Evolutionary conservation across 2,329 filamentous ascomycete species (phyloP).

Genomic region (Trichoderma hamatum): DNA sequence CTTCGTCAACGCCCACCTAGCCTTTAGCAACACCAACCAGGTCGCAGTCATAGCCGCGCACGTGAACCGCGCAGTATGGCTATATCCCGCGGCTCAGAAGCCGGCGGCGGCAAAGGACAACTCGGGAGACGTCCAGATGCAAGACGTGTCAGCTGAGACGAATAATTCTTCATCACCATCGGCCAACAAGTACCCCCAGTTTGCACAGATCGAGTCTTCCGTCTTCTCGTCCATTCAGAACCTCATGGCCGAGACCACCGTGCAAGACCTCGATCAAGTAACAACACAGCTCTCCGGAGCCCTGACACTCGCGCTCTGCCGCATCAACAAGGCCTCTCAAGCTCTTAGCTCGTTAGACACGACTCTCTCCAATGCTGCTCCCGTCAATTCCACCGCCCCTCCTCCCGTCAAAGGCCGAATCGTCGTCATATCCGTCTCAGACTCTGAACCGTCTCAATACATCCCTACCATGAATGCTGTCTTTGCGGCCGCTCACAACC

Average conservation of each 20-base stretch:
- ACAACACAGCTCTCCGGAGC: slow-evolving; percentile 91
- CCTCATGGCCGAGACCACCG: slow-evolving; percentile 71
- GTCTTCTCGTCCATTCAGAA: slow-evolving; percentile 72
- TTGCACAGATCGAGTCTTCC: slow-evolving; percentile 81
- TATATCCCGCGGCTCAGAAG: slow-evolving; percentile 67
- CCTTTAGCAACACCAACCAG: slow-evolving; percentile 90
- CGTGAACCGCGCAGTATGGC: slow-evolving; percentile 81
- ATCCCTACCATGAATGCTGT: slow-evolving; percentile 99
- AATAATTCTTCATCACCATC: slow-evolving; percentile 43
- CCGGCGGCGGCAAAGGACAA: slow-evolving; percentile 32
- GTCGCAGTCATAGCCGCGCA: slow-evolving; percentile 92
- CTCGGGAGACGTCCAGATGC: slow-evolving; percentile 63
- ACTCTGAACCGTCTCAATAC: slow-evolving; percentile 84
- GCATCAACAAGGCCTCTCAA: slow-evolving; percentile 83
- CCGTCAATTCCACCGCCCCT: slow-evolving; percentile 34
- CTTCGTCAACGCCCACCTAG: slow-evolving; percentile 95
- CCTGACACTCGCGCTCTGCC: slow-evolving; percentile 82
- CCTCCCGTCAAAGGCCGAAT: slow-evolving; percentile 63
- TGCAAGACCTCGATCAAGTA: slow-evolving; percentile 67
- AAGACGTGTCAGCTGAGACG: slow-evolving; percentile 44
- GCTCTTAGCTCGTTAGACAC: slow-evolving; percentile 57
- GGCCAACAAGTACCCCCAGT: slow-evolving; percentile 92
- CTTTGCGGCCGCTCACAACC: slow-evolving; percentile 87
- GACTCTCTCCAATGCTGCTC: slow-evolving; percentile 21
- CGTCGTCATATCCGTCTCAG: slow-evolving; percentile 85